A percentile compares a stretch with the other conserved stretches of the same genome.
These are phyloP conservation scores for Suillus subaureus DNA, from an alignment of 768 basidiomycete species.

Conservation along the genomic window DNA sequence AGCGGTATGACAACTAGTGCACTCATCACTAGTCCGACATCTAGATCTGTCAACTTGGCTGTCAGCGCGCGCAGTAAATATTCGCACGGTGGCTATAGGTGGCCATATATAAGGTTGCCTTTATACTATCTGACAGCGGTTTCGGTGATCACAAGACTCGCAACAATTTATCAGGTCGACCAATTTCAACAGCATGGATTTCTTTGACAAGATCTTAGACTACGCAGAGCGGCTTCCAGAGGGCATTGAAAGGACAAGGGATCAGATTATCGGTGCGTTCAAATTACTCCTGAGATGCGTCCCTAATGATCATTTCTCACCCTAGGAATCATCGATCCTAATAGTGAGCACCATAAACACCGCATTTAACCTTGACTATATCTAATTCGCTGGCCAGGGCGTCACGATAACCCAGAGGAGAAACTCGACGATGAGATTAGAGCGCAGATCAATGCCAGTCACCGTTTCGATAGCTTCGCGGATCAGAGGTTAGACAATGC, in stretches of 20 bases:
- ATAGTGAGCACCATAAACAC: slow-evolving; percentile 29
- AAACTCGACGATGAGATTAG: slow-evolving; percentile 70
- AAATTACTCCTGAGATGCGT: neutral
- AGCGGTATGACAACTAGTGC: no score
- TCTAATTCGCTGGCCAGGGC: slow-evolving; percentile 35
- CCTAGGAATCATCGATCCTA: slow-evolving; percentile 35
- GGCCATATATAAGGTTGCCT: slow-evolving; percentile 1
- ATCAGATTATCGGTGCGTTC: slow-evolving; percentile 38
- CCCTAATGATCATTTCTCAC: neutral
- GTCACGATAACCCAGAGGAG: slow-evolving; percentile 80
- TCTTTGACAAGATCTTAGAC: slow-evolving; percentile 39
- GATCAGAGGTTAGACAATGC: slow-evolving; percentile 64
- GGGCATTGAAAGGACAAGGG: slow-evolving; percentile 37
- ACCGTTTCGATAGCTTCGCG: slow-evolving; percentile 89
- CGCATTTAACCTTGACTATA: neutral
- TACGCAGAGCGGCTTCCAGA: slow-evolving; percentile 41
- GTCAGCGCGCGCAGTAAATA: neutral
- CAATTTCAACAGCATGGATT: slow-evolving; percentile 34
- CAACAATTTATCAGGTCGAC: neutral
- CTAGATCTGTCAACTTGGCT: neutral
- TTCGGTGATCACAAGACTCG: neutral
- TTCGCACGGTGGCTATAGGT: neutral
- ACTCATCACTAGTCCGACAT: neutral
- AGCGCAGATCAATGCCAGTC: slow-evolving; percentile 70
- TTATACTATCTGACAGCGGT: neutral